Evolutionary conservation across 306 rosid species (phyloP).

Genomic region (Fragaria vesca): DNA sequence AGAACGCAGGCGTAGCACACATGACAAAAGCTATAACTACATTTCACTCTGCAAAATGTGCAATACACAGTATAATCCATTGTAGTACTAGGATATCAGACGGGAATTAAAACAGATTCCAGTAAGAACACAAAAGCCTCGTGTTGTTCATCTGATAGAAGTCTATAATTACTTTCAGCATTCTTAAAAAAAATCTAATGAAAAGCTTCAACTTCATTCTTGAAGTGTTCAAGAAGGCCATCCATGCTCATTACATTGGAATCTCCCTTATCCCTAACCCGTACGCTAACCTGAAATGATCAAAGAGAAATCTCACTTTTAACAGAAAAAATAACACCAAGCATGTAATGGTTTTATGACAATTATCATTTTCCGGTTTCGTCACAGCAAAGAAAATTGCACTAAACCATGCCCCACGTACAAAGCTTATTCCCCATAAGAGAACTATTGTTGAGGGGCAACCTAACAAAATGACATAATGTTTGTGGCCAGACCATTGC

Average conservation of each 20-base stretch:
- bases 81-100: background rate
- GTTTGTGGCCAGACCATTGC: background rate
- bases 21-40: background rate
- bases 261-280: conserved; percentile 71
- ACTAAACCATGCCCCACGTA: background rate
- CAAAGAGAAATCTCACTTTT: conserved; percentile 8
- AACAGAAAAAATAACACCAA: background rate
- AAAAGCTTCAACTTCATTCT: conserved; percentile 61
- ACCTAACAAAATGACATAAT: background rate
- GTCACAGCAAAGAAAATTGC: background rate
- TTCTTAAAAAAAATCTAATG: conserved; percentile 32
- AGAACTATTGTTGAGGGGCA: background rate
- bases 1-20: background rate
- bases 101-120: background rate
- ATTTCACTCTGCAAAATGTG: conserved; percentile 1
- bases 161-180: background rate
- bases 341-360: background rate
- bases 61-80: background rate
- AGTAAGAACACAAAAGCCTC: background rate
- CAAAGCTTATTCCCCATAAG: background rate
- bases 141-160: conserved; percentile 2
- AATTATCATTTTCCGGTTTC: background rate
- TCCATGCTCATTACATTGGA: conserved; percentile 64
- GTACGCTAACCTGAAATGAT: conserved; percentile 83
- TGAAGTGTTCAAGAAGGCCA: conserved; percentile 56